Evolutionary conservation across 805 yeast genomes (phyloP).

Genomic region (Lachancea thermotolerans): DNA sequence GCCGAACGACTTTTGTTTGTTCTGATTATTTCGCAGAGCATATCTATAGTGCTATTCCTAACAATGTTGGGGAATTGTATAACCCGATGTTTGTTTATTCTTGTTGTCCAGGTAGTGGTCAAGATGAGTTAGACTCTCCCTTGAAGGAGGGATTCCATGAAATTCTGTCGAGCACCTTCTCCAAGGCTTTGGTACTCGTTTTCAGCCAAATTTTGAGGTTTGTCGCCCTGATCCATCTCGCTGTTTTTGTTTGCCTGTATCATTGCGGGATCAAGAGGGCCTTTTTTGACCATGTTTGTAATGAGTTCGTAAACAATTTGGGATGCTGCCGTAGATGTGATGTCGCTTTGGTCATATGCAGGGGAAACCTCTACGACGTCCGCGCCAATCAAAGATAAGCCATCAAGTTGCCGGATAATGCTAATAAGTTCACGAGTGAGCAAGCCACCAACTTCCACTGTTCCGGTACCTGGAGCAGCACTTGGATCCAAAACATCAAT

Average conservation of each 20-base stretch:
- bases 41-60: no score
- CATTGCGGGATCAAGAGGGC: slow-evolving; percentile 24
- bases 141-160: background rate
- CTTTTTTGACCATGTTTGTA: slow-evolving; percentile 68
- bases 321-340: slow-evolving; percentile 63
- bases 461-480: slow-evolving; percentile 72
- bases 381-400: slow-evolving; percentile 60
- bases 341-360: slow-evolving; percentile 55
- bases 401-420: slow-evolving; percentile 52
- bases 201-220: background rate
- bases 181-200: background rate
- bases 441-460: slow-evolving; percentile 73
- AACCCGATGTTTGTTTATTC: no score
- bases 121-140: no score
- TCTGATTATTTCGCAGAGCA: no score
- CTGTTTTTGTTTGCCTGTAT: background rate
- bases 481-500: slow-evolving; percentile 72
- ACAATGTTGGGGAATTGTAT: no score
- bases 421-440: slow-evolving; percentile 56
- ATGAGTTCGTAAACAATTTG: slow-evolving; percentile 65
- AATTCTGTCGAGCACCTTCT: background rate
- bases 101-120: no score
- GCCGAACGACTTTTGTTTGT: no score
- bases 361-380: slow-evolving; percentile 75
- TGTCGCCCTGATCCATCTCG: background rate